Percentiles rank a stretch among this genome's conserved stretches.
phyloP scores from a whole-genome alignment of 2,329 filamentous ascomycete species.

The Byssochlamys sp. region DNA sequence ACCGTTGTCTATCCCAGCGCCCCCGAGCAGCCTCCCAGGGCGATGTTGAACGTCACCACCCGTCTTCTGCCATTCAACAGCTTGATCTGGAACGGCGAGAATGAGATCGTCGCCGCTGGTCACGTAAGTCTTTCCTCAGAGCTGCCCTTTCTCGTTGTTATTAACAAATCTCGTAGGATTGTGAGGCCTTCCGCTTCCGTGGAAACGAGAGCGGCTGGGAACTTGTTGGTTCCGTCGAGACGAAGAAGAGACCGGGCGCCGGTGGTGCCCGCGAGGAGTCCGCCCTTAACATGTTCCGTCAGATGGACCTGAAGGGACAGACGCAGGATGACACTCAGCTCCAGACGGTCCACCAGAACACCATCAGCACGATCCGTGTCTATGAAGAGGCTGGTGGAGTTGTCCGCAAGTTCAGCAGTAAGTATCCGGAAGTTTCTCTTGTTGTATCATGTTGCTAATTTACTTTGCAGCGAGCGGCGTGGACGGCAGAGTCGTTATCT shows the following conservation, averaged over 20 bases:
- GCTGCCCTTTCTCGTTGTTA: background rate
- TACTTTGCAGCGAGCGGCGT: slow-evolving; percentile 60
- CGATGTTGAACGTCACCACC: slow-evolving; percentile 82
- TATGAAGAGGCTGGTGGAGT: slow-evolving; percentile 58
- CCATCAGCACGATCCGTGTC: slow-evolving; percentile 71
- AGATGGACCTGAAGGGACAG: slow-evolving; percentile 98
- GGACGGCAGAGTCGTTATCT: slow-evolving; percentile 72
- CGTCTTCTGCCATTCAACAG: slow-evolving; percentile 87
- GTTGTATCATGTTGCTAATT: slow-evolving; percentile 10
- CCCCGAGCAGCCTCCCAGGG: slow-evolving; percentile 78
- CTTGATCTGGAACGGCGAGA: slow-evolving; percentile 81
- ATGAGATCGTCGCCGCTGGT: slow-evolving; percentile 88
- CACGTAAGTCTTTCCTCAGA: slow-evolving; percentile 47
- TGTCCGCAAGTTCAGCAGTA: slow-evolving; percentile 78
- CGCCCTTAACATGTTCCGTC: slow-evolving; percentile 92
- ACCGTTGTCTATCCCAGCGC: slow-evolving; percentile 91
- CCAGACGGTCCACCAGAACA: slow-evolving; percentile 94
- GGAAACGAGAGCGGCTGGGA: slow-evolving; percentile 75
- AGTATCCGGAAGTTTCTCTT: slow-evolving; percentile 29
- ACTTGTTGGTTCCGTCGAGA: slow-evolving; percentile 69
- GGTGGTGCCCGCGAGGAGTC: slow-evolving; percentile 68
- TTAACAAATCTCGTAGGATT: slow-evolving; percentile 39
- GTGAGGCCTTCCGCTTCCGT: slow-evolving; percentile 79
- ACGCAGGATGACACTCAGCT: slow-evolving; percentile 83
- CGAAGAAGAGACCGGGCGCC: slow-evolving; percentile 54